Evolutionary conservation across 2,329 filamentous ascomycete species (phyloP), one percentile per base, ranked within the genome.

Genomic region (Stemphylium lycopersici): DNA sequence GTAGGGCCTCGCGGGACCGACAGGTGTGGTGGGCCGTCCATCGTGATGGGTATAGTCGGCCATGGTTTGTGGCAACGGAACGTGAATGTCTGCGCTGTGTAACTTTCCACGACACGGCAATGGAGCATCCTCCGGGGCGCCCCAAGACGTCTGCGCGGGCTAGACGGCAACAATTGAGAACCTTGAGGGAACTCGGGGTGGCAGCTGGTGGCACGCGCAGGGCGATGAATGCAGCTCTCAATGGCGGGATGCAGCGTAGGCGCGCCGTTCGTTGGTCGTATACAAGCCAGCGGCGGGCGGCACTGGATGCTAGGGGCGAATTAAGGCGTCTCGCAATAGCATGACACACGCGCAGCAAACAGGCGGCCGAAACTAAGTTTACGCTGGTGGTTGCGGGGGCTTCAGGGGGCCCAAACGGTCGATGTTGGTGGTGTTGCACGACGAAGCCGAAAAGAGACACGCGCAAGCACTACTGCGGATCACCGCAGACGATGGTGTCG

Each of bases 21-120:
- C 69, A n/a, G 72, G 72, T 37, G 72, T 75, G 32, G 63, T 52
- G 29, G 69, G 69, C 22, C 67, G 67, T 29, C 56, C 57, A 26
- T 63, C 58, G 45, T 69, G 55, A 48, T 54, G 59, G 11, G 58
- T 44, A 48, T 58, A 63, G 55, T 66, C 62, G 31, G 63, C 62
- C 71, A 72, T 72, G 38, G 56, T 55, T 42, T 38, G 41, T 42
- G 37, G 41, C 39, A 52, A 34, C 38, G 22, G 47, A 20, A 59
- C 48, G 62, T 57, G 56, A 46, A 50, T 58, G 31, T 20, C 20
- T 20, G 20, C 20, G 20, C 20, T 20, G 20, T 51, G 49, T 49
- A 20, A 56, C 42, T 61, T 56, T 52, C 61, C 61, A 62, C 43
- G 44, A 47, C 52, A 44, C 31, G 57, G 52, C 58, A 52, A 57